Base-by-base conservation (phyloP, 2,329 filamentous ascomycete species). In the Claviceps maximensis region DNA sequence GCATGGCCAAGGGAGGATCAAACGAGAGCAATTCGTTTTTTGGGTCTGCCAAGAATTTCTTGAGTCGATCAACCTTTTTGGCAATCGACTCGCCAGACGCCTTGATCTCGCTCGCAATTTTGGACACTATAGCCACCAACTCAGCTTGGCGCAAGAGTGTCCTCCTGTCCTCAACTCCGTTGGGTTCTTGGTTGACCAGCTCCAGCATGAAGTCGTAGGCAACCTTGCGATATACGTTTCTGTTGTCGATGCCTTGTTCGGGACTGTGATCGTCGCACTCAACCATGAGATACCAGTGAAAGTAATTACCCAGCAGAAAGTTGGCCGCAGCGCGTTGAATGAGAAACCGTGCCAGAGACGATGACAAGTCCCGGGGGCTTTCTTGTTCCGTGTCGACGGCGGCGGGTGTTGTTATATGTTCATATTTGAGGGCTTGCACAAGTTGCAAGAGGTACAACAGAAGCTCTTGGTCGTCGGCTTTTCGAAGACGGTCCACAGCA, bases 211-310 rank as follows among this genome's bases (percentile, higher is more conserved):
- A 98, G 63, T 97, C 89, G 62, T 89, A 98, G 55, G 93, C 90
- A 9, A 98, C 87, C 61, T 91, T 89, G 29, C 87, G 85, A 67
- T 95, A 98, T 19, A 97, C 82, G 57, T 87, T 87, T 47, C 87
- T 85, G 63, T 91, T 86, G 53, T 84, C 82, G 4, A 80, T 75
- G 23, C 82, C 78, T 60, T 90, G 87, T 45, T 89, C 85, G 3
- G 82, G 81, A 58, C 86, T 89, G 55, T 77, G 74, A 65, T 96
- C 91, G 60, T 94, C 89, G 60, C 90, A 94, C 69, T 98, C 94
- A 1, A 98, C 93, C 83, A 96, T 96, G 2, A 98, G 76, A 67
- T 97, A 98, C 93, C 93, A 98, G 67, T 96, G 88, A 52, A 98
- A 81, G 69, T 94, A 95, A 65, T 95, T 98, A 31, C 91, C 93